Base-by-base conservation (phyloP, 1,284 basidiomycete species). In the Melampsora larici-populina region DNA sequence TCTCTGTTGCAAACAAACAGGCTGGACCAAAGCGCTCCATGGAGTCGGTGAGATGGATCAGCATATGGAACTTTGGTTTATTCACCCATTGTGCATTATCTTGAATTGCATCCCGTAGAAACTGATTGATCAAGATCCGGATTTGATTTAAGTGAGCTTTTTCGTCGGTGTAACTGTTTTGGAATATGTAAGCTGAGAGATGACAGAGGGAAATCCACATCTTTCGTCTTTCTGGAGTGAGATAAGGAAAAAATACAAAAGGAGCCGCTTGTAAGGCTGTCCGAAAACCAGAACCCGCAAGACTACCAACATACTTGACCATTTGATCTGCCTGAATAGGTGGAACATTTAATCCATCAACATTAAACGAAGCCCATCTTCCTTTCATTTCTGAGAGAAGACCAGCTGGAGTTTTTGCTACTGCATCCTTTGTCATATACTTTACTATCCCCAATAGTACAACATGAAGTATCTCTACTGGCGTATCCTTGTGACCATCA, bases 251-350 rank as follows among this genome's bases (percentile, higher is more conserved):
- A 85, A 84, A 82, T n/a, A 85, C 85, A 0, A 83, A 84, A 2
- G 85, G 17, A 24, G 24, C 84, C 18, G 82, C 82, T 67, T 86
- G 86, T 2, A 82, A 81, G 31, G 86, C 83, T 0, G 74, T 80
- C 5, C 83, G 80, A 69, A 86, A 86, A 77, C 86, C 84, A 1
- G 81, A 79, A 0, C 85, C 85, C 8, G 81, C 82, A 1, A 86
- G 78, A 0, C 84, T 85, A 55, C 51, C 17, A 55, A 24, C 17
- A 55, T 18, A 55, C 24, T 55, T 55, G 18, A 55, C 51, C 51
- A 55, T 55, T 18, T 18, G 17, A 18, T 3, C 17, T 55, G 51
- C 24, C 17, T 21, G 24, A 55, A 21, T 55, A 55, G 51, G 5
- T 55, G 51, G 51, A 55, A 55, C 18, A 55, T 24, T 55, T 21